phyloP scores from a whole-genome alignment of 768 basidiomycete species.

The Hypholoma fasciculare region DNA sequence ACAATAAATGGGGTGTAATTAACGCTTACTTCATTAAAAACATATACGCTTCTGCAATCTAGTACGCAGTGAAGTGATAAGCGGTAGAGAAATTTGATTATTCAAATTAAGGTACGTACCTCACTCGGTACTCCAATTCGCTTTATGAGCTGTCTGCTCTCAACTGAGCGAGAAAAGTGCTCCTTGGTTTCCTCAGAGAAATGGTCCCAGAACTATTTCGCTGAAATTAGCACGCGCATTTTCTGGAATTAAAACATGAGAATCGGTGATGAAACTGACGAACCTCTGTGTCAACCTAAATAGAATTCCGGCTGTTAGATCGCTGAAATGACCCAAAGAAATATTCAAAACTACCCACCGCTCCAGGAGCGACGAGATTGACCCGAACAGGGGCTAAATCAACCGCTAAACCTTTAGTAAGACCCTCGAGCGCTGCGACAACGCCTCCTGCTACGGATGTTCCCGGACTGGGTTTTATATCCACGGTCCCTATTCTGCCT shows the following conservation, averaged over 20 bases:
- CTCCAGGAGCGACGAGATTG: conserved; percentile 1
- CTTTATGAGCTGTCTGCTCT: background rate
- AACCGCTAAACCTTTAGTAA: background rate
- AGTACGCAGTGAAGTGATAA: background rate
- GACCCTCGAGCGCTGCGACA: background rate
- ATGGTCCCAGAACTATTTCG: background rate
- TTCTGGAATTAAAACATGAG: no score
- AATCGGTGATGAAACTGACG: background rate
- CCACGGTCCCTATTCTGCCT: background rate
- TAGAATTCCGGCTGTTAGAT: no score
- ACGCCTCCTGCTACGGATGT: background rate
- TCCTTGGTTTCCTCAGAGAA: background rate
- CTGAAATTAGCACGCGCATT: background rate
- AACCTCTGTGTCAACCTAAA: conserved; percentile 2
- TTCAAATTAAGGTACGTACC: background rate
- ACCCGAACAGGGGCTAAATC: conserved; percentile 9
- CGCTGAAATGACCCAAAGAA: background rate
- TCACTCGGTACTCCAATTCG: background rate
- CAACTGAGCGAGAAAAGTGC: background rate
- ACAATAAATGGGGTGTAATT: background rate
- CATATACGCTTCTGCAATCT: conserved; percentile 4
- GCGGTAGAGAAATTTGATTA: background rate
- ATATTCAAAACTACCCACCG: background rate
- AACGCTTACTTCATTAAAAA: conserved; percentile 10
- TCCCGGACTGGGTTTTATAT: background rate